Percentiles rank a stretch among this genome's conserved stretches.
Evolutionary conservation across 148 eudicot genomes (phyloP).

Genomic region (Diospyros lotus): DNA sequence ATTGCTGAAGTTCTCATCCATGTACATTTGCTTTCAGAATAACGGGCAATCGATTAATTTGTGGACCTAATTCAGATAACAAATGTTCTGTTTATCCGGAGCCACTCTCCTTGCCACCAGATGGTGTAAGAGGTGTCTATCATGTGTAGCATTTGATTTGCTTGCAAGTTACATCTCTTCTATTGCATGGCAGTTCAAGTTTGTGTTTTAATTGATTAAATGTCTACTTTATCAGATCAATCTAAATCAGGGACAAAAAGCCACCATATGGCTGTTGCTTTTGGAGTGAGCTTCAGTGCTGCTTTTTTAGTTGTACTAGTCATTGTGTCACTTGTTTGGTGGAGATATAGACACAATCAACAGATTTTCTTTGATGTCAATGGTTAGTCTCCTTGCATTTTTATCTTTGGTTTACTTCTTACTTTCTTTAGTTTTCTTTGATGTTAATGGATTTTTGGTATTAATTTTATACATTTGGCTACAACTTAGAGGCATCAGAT

Average conservation of each 20-base stretch:
- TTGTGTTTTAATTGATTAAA: background rate
- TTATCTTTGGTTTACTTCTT: background rate
- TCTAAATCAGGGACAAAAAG: slow-evolving; percentile 37
- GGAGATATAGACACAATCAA: slow-evolving; percentile 68
- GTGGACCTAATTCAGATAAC: slow-evolving; percentile 39
- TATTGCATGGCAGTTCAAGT: background rate
- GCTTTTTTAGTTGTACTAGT: slow-evolving; percentile 31
- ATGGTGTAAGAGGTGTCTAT: slow-evolving; percentile 47
- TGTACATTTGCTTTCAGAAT: slow-evolving; percentile 43
- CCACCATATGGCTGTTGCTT: slow-evolving; percentile 53
- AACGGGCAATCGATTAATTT: slow-evolving; percentile 70
- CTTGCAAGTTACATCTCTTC: background rate
- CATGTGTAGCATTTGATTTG: background rate
- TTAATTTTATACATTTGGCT: background rate
- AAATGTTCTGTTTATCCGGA: slow-evolving; percentile 71
- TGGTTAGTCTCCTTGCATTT: slow-evolving; percentile 41
- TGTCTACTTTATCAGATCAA: slow-evolving; percentile 30
- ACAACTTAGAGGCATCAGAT: background rate
- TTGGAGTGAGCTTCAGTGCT: slow-evolving; percentile 64
- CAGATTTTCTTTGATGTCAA: slow-evolving; percentile 82
- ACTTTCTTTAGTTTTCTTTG: background rate
- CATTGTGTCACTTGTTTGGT: slow-evolving; percentile 58
- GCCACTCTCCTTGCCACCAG: slow-evolving; percentile 69
- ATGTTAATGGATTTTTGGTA: background rate
- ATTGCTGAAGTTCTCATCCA: slow-evolving; percentile 8